Conservation (phyloP, 2,329 filamentous ascomycete genomes). For the Colletotrichum trifolii region DNA sequence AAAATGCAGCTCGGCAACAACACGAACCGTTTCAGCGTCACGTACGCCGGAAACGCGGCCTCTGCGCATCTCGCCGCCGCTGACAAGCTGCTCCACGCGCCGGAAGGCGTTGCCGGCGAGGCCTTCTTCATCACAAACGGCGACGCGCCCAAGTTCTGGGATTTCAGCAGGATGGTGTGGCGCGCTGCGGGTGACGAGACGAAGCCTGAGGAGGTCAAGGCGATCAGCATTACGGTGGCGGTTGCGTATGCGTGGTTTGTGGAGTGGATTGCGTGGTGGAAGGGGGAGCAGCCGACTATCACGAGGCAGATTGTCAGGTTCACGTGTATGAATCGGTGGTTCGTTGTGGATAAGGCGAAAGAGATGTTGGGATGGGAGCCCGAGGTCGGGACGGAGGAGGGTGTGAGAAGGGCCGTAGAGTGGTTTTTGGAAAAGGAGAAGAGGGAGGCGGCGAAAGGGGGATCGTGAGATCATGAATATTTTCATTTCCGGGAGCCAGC, state of each 20-base stretch:
- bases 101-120: constrained; percentile 64
- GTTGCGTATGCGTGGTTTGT: constrained; percentile 36
- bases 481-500: background rate
- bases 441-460: background rate
- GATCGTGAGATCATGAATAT: background rate
- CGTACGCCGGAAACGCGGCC: constrained; percentile 73
- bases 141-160: constrained; percentile 70
- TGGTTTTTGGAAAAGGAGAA: constrained; percentile 34
- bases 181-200: constrained; percentile 30
- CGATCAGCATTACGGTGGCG: constrained; percentile 10
- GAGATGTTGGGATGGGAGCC: constrained; percentile 46
- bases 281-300: constrained; percentile 42
- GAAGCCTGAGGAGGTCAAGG: constrained; percentile 20
- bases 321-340: constrained; percentile 45
- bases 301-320: constrained; percentile 43
- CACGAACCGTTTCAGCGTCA: constrained; percentile 73
- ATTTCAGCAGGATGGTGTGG: constrained; percentile 70
- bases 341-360: constrained; percentile 46
- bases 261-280: constrained; percentile 42
- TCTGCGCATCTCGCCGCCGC: constrained; percentile 71
- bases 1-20: constrained; percentile 70
- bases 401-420: constrained; percentile 43
- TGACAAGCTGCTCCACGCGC: constrained; percentile 61
- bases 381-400: constrained; percentile 42
- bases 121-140: constrained; percentile 75